phyloP scores from a whole-genome alignment of 129 eudicot species.

The Glebionis coronaria region DNA sequence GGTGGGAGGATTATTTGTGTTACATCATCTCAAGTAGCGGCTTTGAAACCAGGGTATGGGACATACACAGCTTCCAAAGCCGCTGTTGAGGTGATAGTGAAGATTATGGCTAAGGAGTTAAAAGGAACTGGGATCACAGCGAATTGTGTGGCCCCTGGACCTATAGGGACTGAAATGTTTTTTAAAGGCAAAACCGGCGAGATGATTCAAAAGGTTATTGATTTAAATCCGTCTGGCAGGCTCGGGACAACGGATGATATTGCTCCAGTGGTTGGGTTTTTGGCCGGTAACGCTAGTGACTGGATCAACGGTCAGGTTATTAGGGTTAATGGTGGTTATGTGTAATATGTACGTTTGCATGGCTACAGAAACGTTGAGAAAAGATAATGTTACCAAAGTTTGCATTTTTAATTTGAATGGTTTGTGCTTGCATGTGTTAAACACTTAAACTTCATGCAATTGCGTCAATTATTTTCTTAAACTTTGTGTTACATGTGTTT shows the following conservation, averaged over 20 bases:
- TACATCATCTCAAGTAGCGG: not conserved
- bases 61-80: not conserved
- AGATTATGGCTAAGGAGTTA: not conserved
- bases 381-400: no score
- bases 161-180: not conserved
- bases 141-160: not conserved
- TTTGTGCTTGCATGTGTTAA: no score
- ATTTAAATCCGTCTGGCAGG: not conserved
- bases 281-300: not conserved
- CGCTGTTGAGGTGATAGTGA: not conserved
- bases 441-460: no score
- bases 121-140: conserved; percentile 6
- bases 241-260: not conserved
- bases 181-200: not conserved
- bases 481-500: no score
- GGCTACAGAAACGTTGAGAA: no score
- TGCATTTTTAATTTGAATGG: no score
- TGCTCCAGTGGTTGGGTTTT: not conserved
- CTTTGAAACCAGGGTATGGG: not conserved
- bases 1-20: conserved; percentile 2
- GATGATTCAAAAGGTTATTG: not conserved
- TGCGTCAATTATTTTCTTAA: no score
- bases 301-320: conserved; percentile 5
- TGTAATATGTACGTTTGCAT: not conserved
- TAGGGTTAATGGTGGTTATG: conserved; percentile 9